Evolutionary conservation across 1,284 basidiomycete genomes (phyloP).

Genomic region (Malassezia japonica): DNA sequence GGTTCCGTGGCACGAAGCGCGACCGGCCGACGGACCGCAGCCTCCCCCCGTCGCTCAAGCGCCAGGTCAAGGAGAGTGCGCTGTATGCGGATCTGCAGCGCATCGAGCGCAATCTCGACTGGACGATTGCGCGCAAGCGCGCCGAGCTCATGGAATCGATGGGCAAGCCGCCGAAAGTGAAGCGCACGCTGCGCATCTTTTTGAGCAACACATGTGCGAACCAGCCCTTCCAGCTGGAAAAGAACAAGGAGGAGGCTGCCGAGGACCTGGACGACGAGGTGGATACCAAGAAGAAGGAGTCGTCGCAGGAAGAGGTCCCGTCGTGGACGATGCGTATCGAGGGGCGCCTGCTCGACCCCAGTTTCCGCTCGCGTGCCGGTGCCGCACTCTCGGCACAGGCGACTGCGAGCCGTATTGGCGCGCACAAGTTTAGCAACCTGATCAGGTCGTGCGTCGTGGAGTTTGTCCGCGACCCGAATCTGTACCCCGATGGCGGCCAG

Average conservation of each 20-base stretch:
- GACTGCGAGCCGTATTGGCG: constrained; percentile 33
- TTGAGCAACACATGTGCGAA: constrained; percentile 77
- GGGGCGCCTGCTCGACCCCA: constrained; percentile 63
- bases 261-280: constrained; percentile 17
- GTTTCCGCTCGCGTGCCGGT: constrained; percentile 34
- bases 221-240: constrained; percentile 53
- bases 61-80: constrained; percentile 51
- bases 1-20: constrained; percentile 54
- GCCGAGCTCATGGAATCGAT: constrained; percentile 57
- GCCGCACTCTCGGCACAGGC: constrained; percentile 39
- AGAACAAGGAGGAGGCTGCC: constrained; percentile 23
- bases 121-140: constrained; percentile 82
- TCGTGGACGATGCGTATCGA: constrained; percentile 84
- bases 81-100: constrained; percentile 78
- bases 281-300: constrained; percentile 19
- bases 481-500: constrained; percentile 58
- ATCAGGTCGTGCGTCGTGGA: constrained; percentile 78
- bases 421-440: constrained; percentile 69
- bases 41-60: constrained; percentile 64
- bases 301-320: constrained; percentile 53
- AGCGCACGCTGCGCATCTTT: constrained; percentile 76
- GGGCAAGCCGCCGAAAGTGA: constrained; percentile 52
- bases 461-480: constrained; percentile 68
- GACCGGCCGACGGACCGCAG: constrained; percentile 70
- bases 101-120: constrained; percentile 84